Percentiles rank a stretch among this genome's conserved stretches.
Conservation (phyloP, 2,329 filamentous ascomycete species). For the Exophiala calicioides region DNA sequence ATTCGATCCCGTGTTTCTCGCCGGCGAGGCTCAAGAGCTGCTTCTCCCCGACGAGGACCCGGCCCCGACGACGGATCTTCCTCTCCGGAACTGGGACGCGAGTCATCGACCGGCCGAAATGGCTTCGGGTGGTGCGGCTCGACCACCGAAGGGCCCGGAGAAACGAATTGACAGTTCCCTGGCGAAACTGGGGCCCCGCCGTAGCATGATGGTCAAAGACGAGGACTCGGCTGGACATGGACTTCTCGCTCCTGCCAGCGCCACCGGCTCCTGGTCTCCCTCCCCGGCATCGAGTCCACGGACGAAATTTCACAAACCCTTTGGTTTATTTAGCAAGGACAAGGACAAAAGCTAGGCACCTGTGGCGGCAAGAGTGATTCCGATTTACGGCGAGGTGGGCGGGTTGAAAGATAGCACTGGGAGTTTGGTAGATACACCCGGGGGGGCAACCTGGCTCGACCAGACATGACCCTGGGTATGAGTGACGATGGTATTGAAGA, state of each 20-base stretch:
- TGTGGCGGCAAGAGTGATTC: too few relatives aligned
- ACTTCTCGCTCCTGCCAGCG: too few relatives aligned
- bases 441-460: too few relatives aligned
- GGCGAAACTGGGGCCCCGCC: conserved; percentile 21
- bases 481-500: too few relatives aligned
- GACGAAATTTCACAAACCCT: conserved; percentile 19
- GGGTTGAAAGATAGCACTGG: too few relatives aligned
- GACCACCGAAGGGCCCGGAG: conserved; percentile 17
- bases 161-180: conserved; percentile 26
- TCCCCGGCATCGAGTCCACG: conserved; percentile 6
- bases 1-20: conserved; percentile 23
- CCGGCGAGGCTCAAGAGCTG: conserved; percentile 29
- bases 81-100: conserved; percentile 1
- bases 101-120: background rate
- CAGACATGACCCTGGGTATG: too few relatives aligned
- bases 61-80: conserved; percentile 9
- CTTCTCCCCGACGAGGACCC: conserved; percentile 15
- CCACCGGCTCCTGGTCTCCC: background rate
- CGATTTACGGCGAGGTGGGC: too few relatives aligned
- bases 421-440: too few relatives aligned
- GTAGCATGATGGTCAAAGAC: conserved; percentile 21
- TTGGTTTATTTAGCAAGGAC: conserved; percentile 23
- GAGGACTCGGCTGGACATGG: conserved; percentile 24
- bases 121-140: conserved; percentile 3
- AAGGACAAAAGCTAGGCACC: conserved; percentile 6